These are phyloP conservation scores for Digitaria exilis DNA, from an alignment of 202 grass and related monocot species.

Conservation along the genomic window DNA sequence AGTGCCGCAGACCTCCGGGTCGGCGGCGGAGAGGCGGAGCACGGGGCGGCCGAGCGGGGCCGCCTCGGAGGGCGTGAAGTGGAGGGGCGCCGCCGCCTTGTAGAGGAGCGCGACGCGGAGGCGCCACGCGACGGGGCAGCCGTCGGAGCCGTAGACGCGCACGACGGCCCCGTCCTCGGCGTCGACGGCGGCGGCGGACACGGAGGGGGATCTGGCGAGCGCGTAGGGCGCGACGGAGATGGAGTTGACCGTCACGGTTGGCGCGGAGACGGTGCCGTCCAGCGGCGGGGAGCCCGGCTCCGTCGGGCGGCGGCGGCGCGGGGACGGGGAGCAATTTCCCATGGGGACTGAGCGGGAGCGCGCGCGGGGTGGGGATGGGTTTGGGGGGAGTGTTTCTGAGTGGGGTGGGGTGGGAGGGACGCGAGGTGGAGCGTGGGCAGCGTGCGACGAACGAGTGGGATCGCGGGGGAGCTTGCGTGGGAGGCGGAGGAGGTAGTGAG, in stretches of 20 bases:
- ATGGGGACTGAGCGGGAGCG: neutral
- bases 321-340: constrained; percentile 67
- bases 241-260: neutral
- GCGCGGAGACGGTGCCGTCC: neutral
- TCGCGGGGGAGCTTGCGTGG: constrained; percentile 24
- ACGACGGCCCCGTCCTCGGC: constrained; percentile 40
- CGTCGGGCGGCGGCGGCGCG: constrained; percentile 44
- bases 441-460: constrained; percentile 1
- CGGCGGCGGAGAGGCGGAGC: constrained; percentile 68
- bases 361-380: neutral
- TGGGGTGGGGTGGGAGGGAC: neutral
- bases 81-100: constrained; percentile 72
- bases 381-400: neutral
- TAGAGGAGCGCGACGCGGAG: constrained; percentile 88
- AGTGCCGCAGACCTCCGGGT: constrained; percentile 65
- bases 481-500: constrained; percentile 7
- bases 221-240: constrained; percentile 43
- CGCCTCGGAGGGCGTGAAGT: constrained; percentile 80
- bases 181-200: constrained; percentile 28
- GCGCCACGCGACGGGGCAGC: constrained; percentile 72
- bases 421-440: neutral
- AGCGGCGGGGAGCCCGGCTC: constrained; percentile 32
- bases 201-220: constrained; percentile 51
- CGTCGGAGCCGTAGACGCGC: constrained; percentile 82
- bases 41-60: constrained; percentile 77